Conservation (phyloP, 1,284 basidiomycete genomes). For the Phellopilus nigrolimitatus region DNA sequence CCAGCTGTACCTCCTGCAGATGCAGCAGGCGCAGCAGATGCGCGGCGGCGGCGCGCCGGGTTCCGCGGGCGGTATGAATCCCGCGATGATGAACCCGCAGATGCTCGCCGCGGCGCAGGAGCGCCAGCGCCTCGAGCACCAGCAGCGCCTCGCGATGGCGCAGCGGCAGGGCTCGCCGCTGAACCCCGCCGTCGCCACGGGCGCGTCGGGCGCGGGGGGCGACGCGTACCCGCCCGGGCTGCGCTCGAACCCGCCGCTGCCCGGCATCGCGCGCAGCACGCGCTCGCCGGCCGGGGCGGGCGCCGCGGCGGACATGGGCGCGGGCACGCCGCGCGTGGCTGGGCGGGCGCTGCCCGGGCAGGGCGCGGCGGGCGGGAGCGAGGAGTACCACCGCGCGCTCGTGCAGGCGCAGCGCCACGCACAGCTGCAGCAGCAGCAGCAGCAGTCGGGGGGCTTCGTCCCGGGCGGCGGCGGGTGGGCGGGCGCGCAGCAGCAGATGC, state of each 20-base stretch:
- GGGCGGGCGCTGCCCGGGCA: constrained; percentile 50
- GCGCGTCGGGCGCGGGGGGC: constrained; percentile 14
- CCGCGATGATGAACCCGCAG: constrained; percentile 28
- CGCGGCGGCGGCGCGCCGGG: constrained; percentile 17
- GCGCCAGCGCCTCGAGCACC: constrained; percentile 32
- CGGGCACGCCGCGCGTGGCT: constrained; percentile 40
- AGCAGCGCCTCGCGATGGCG: constrained; percentile 24
- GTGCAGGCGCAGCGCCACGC: constrained; percentile 27
- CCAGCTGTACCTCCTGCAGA: constrained; percentile 34
- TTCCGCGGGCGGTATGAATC: constrained; percentile 20
- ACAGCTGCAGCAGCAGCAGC: constrained; percentile 31
- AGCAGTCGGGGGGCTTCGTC: constrained; percentile 30
- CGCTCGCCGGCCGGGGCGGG: constrained; percentile 69
- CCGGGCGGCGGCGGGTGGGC: constrained; percentile 19
- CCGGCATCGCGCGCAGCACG: constrained; percentile 65
- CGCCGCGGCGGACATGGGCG: constrained; percentile 46
- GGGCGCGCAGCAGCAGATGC: constrained; percentile 13
- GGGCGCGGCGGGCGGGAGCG: constrained; percentile 35
- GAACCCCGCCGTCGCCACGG: constrained; percentile 26
- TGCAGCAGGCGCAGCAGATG: constrained; percentile 25
- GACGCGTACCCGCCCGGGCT: constrained; percentile 25
- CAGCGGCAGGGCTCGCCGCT: constrained; percentile 34
- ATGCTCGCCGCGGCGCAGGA: constrained; percentile 32
- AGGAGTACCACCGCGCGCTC: constrained; percentile 33
- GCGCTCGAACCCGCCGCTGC: constrained; percentile 54